Base-by-base conservation (phyloP, 495 filamentous ascomycete species). In the Zalerion maritima region DNA sequence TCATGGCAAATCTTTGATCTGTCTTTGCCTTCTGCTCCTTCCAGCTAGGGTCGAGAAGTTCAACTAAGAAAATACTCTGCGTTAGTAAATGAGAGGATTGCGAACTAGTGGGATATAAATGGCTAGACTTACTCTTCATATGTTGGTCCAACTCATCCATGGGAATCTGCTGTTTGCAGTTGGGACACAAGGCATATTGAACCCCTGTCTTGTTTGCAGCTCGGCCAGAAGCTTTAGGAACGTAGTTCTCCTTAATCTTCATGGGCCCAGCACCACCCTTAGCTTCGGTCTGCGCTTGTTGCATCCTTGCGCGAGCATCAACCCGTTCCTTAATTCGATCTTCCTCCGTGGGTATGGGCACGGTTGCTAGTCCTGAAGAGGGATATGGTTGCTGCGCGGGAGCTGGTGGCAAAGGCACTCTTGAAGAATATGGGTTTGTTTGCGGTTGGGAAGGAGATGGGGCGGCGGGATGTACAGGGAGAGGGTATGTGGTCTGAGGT, bases 1-100 rank as follows among this genome's bases (percentile, higher is more conserved):
- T 93, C 0, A 82, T 85, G 5, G 82, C 70, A 40, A 71, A 81
- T 33, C 89, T 71, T 7, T 78, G 73, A 14, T 92, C 83, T 8
- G 78, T 71, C 45, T 92, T 91, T 35, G 78, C 80, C 29, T 81
- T 79, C 50, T 96, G 84, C 47, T 94, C 84, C 52, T 91, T 89
- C 89, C 91, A 97, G 19, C 78, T 72, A 0, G 89, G 86, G 48
- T 96, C 89, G 28, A 97, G 73, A 9, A 96, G 67, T 52, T 97
- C 89, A 49, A 94, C 69, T 12, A 38, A 25, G n/a, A 18, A 13
- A 14, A n/a, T n/a, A n/a, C n/a, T n/a, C n/a, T n/a, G n/a, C n/a
- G 20, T 26, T 17, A 36, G 14, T 20, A 27, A 14, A 15, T 12
- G n/a, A n/a, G n/a, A n/a, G n/a, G n/a, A n/a, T n/a, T n/a, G n/a